Conservation (phyloP, 2,329 filamentous ascomycete genomes). For the Knufia petricola region DNA sequence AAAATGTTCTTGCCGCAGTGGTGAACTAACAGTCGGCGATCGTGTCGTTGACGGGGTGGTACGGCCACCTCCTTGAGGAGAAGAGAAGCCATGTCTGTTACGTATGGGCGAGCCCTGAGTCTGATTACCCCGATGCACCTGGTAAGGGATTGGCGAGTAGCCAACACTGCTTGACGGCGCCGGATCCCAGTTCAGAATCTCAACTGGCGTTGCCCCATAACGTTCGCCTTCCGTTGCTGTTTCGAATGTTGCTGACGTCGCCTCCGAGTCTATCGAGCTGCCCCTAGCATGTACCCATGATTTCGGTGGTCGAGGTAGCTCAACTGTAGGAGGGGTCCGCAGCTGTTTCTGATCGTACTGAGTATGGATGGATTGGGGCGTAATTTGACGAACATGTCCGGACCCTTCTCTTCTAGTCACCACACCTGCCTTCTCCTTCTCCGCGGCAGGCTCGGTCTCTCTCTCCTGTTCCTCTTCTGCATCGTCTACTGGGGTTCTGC, state of each 20-base stretch:
- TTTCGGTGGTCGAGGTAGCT: constrained; percentile 9
- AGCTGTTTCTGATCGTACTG: neutral
- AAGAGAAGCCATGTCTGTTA: constrained; percentile 9
- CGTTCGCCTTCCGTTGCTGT: constrained; percentile 49
- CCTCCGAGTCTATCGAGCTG: constrained; percentile 50
- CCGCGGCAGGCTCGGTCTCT: neutral
- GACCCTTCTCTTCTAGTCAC: neutral
- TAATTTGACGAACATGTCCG: neutral
- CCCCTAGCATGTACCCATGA: constrained; percentile 31
- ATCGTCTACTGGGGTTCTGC: constrained; percentile 17
- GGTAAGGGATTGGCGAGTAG: neutral
- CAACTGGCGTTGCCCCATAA: constrained; percentile 28
- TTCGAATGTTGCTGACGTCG: constrained; percentile 53
- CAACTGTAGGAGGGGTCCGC: neutral
- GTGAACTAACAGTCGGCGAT: neutral
- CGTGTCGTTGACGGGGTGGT: neutral
- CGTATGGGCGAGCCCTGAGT: constrained; percentile 12
- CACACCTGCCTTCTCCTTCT: neutral
- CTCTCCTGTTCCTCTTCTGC: constrained; percentile 11
- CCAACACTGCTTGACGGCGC: neutral
- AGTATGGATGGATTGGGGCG: neutral
- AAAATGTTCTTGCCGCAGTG: neutral
- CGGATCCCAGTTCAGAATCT: constrained; percentile 21
- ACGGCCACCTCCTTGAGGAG: constrained; percentile 1
- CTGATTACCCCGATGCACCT: constrained; percentile 12